These are phyloP conservation scores for Perkinsus olseni DNA, from an alignment of 169 alveolate species.

Conservation along the genomic window DNA sequence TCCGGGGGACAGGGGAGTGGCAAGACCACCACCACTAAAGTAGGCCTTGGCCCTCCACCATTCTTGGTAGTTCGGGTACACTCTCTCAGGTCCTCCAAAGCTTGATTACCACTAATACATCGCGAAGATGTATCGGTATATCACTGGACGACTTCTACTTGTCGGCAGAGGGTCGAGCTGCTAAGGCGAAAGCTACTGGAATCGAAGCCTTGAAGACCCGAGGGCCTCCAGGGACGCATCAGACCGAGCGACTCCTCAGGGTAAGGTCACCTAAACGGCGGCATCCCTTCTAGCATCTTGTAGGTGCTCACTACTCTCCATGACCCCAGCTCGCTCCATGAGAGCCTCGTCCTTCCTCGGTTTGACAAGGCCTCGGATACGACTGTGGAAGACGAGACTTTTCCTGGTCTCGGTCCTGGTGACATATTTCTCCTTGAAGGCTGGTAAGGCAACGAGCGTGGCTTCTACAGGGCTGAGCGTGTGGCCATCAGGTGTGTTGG, in stretches of 20 bases:
- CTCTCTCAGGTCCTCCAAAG: not conserved
- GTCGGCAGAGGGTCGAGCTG: not conserved
- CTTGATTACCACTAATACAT: not conserved
- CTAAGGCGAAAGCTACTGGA: not conserved
- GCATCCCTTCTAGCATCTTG: too few species aligned
- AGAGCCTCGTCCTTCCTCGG: not conserved
- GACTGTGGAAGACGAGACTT: not conserved
- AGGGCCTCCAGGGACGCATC: not conserved
- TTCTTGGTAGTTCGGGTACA: not conserved
- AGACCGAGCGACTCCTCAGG: not conserved
- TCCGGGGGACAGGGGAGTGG: not conserved
- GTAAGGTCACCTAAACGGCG: not conserved
- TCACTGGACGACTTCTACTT: not conserved
- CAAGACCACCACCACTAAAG: not conserved
- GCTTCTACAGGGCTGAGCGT: not conserved
- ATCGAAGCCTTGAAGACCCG: not conserved
- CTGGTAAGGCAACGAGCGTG: not conserved
- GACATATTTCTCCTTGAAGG: not conserved
- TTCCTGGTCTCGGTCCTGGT: not conserved
- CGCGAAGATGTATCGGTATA: not conserved
- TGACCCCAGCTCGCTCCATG: not conserved
- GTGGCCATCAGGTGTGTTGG: not conserved
- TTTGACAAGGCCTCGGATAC: not conserved
- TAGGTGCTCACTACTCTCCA: not conserved
- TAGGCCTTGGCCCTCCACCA: not conserved